phyloP scores from a whole-genome alignment of 2,329 filamentous ascomycete species.

The Cryphonectria carpinicola region DNA sequence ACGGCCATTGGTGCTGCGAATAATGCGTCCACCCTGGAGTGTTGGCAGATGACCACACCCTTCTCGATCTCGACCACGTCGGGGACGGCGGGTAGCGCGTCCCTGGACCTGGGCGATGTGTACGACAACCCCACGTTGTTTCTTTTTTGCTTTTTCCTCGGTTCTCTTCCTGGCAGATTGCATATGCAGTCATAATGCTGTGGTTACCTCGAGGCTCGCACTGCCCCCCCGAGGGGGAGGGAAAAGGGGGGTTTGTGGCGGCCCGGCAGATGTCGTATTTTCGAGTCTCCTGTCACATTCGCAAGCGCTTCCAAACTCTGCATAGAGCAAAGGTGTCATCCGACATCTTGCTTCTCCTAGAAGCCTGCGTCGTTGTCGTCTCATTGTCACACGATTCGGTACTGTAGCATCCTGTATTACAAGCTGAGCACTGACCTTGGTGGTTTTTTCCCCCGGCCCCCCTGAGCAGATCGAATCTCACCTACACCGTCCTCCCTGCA shows the following conservation, averaged over 20 bases:
- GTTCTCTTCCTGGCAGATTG: neutral
- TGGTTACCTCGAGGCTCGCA: neutral
- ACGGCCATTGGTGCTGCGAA: slow-evolving; percentile 43
- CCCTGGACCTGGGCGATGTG: slow-evolving; percentile 37
- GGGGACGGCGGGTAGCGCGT: slow-evolving; percentile 39
- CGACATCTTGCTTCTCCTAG: neutral
- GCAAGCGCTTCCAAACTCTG: neutral
- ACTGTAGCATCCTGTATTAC: neutral
- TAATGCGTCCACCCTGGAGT: slow-evolving; percentile 46
- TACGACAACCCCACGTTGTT: neutral
- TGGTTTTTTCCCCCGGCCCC: too few species aligned
- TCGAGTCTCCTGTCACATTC: neutral
- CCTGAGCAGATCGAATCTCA: slow-evolving; percentile 35
- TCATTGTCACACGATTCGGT: neutral
- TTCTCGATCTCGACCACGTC: slow-evolving; percentile 40
- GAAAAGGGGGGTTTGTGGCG: neutral
- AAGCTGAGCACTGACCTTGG: slow-evolving; percentile 5
- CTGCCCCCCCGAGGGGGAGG: neutral
- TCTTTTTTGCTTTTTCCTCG: neutral
- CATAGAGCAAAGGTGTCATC: neutral
- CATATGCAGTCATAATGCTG: neutral
- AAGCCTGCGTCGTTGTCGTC: neutral
- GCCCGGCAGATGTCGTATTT: slow-evolving; percentile 7
- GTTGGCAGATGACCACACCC: slow-evolving; percentile 46
- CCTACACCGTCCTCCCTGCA: slow-evolving; percentile 42